Base-by-base conservation (phyloP, 2,329 filamentous ascomycete genomes). In the Aspergillus sp. region DNA sequence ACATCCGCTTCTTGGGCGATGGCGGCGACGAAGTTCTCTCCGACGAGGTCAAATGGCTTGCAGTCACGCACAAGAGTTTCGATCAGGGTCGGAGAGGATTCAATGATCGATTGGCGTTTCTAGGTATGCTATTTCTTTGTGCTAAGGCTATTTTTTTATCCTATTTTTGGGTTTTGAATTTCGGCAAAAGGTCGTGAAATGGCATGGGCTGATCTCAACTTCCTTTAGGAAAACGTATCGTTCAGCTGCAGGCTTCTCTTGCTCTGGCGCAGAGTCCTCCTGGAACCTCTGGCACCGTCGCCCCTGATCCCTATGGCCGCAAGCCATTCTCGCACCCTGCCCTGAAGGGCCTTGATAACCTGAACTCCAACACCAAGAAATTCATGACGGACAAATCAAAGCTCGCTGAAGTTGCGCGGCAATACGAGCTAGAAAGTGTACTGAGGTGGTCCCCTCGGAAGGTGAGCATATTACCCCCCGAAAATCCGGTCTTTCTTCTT, bases 31-130 rank as follows among this genome's bases (percentile, higher is more conserved):
- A 83, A 66, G 74, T 95, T 73, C 81, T 99, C 57, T 87, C 89
- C 2, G 93, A 97, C 15, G 93, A 99, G 78, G 82, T 95, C 61
- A 98, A 97, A 79, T 99, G 95, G 95, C 80, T 98, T 69, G 93
- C 93, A 31, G 86, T 99, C 56, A 99, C 95, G 64, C 95, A 98
- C 76, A 98, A 98, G 84, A 97, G 92, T 77, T 98, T 96, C 71
- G 93, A 99, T 73, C 92, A 98, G 71, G 95, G 93, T 52, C 83
- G 91, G 70, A 88, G 93, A 81, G 93, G 93, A 1, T 96, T 93
- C 79, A 99, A 99, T 74, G 93, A 97, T 70, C 86, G 91, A 62
- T 80, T 99, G 75, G 90, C 92, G n/a, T 92, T 90, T 70, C 80
- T 96, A 54, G 93, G 91, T 96, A 84, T 58, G 79, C 37, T 43